Conservation (phyloP, 257 asterid genomes). For the Nicotiana knightiana region DNA sequence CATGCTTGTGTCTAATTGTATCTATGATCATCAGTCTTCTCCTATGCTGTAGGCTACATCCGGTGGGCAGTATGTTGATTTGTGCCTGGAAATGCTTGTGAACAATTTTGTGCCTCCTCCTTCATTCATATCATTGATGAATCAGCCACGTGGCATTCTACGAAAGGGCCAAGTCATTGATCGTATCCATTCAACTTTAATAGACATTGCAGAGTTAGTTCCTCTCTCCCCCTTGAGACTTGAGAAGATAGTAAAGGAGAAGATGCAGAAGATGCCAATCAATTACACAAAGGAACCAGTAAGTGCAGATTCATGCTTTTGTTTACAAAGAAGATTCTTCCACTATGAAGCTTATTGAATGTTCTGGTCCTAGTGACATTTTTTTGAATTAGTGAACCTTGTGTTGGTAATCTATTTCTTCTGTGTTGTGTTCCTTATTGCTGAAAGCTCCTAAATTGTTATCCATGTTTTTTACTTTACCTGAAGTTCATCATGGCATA, state of each 20-base stretch:
- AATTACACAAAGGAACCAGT: constrained; percentile 47
- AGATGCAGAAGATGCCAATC: constrained; percentile 75
- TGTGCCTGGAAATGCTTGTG: constrained; percentile 83
- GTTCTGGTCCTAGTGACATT: background rate
- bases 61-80: constrained; percentile 58
- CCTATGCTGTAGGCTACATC: constrained; percentile 59
- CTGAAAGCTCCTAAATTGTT: background rate
- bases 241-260: constrained; percentile 49
- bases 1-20: background rate
- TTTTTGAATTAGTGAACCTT: background rate
- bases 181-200: constrained; percentile 67
- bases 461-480: background rate
- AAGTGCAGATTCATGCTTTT: constrained; percentile 18
- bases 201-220: constrained; percentile 53
- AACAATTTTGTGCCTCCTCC: constrained; percentile 69
- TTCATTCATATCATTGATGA: constrained; percentile 37
- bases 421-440: background rate
- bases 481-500: constrained; percentile 54
- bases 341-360: background rate
- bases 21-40: background rate
- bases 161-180: constrained; percentile 74
- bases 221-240: constrained; percentile 79
- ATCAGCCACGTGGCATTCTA: constrained; percentile 50
- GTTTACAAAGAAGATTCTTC: background rate
- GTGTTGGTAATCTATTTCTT: background rate